These are phyloP conservation scores for Lodderomyces beijingensis DNA, from an alignment of 1,139 yeast genomes.

Conservation along the genomic window DNA sequence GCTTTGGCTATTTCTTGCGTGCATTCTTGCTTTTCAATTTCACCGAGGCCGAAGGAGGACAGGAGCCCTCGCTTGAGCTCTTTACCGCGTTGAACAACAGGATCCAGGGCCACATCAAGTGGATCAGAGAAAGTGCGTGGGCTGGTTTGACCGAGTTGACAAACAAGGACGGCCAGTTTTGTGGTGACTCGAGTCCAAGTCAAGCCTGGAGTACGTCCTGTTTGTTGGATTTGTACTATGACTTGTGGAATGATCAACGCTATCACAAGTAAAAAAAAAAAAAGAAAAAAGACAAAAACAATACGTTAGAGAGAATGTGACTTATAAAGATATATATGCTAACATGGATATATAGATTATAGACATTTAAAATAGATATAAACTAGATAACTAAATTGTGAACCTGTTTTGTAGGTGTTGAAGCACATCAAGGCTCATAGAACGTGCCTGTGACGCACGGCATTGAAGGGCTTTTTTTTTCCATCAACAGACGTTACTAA, in stretches of 20 bases:
- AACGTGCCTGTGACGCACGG: too few species aligned
- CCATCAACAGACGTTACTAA: too few species aligned
- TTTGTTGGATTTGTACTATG: conserved; percentile 73
- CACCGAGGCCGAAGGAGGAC: conserved; percentile 1
- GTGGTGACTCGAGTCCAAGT: conserved; percentile 86
- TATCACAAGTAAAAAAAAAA: too few species aligned
- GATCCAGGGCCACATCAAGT: conserved; percentile 57
- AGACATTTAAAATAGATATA: too few species aligned
- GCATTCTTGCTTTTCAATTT: conserved; percentile 61
- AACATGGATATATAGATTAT: too few species aligned
- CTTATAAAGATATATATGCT: too few species aligned
- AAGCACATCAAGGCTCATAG: too few species aligned
- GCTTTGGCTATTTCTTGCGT: conserved; percentile 78
- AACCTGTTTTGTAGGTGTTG: too few species aligned
- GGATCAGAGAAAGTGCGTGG: conserved; percentile 80
- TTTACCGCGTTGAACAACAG: conserved; percentile 40
- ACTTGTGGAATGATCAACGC: conserved; percentile 36
- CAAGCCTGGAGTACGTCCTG: conserved; percentile 97
- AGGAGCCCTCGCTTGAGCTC: conserved; percentile 6
- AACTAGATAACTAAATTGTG: too few species aligned
- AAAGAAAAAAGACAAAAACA: too few species aligned
- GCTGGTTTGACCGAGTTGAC: conserved; percentile 92
- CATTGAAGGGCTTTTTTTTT: too few species aligned
- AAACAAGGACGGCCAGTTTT: conserved; percentile 76
- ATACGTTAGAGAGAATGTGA: too few species aligned